Percentiles rank a stretch among this genome's conserved stretches.
Conservation (phyloP, 176 grass and related monocot species). For the Elymus sibiricus region DNA sequence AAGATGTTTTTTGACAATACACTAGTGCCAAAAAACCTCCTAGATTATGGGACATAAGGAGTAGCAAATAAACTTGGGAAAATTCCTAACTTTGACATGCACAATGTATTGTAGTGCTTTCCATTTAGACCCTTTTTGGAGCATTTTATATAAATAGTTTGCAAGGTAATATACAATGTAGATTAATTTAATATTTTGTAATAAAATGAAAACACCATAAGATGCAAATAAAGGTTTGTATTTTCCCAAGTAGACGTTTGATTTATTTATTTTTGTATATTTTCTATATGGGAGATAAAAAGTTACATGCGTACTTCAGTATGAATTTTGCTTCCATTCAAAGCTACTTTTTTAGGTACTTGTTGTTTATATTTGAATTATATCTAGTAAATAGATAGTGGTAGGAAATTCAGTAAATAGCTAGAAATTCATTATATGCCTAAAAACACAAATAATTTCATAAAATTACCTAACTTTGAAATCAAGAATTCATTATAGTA, state of each 20-base stretch:
- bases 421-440: background rate
- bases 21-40: no score
- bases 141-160: background rate
- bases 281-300: background rate
- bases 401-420: background rate
- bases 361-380: background rate
- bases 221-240: background rate
- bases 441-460: background rate
- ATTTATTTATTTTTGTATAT: background rate
- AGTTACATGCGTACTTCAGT: background rate
- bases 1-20: no score
- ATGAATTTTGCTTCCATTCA: background rate
- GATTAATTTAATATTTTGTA: background rate
- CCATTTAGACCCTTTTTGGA: background rate
- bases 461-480: background rate
- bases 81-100: background rate
- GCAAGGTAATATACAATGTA: background rate
- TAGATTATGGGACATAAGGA: background rate
- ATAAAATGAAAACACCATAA: no score
- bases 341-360: background rate
- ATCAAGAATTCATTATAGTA: no score
- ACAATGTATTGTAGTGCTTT: background rate
- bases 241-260: background rate
- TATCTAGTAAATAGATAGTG: no score
- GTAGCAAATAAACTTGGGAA: background rate